Conservation (phyloP, 2,329 filamentous ascomycete species). For the Byssochlamys sp. region DNA sequence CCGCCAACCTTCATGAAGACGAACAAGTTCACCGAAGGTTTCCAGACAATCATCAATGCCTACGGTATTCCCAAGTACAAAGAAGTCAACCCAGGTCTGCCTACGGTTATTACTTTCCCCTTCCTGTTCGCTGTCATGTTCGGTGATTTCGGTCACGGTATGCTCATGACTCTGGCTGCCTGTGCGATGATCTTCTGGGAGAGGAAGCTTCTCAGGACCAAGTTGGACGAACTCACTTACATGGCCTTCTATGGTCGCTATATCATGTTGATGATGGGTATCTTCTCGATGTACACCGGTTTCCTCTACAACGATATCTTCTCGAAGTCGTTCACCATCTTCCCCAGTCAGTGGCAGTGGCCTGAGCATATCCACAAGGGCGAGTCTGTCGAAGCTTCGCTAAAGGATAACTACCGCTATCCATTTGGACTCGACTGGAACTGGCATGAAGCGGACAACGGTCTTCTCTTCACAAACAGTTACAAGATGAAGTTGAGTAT, state of each 20-base stretch:
- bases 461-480: slow-evolving; percentile 90
- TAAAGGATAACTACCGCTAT: slow-evolving; percentile 72
- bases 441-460: slow-evolving; percentile 94
- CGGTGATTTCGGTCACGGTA: slow-evolving; percentile 87
- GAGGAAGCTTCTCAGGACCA: slow-evolving; percentile 68
- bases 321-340: slow-evolving; percentile 82
- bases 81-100: slow-evolving; percentile 91
- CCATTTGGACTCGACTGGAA: slow-evolving; percentile 92
- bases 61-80: slow-evolving; percentile 96
- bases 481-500: slow-evolving; percentile 99
- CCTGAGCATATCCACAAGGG: slow-evolving; percentile 59
- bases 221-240: slow-evolving; percentile 90
- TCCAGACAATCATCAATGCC: slow-evolving; percentile 97
- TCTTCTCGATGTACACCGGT: slow-evolving; percentile 94
- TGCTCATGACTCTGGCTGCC: slow-evolving; percentile 76
- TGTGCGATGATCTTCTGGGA: slow-evolving; percentile 95
- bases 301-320: slow-evolving; percentile 97
- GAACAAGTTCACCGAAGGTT: slow-evolving; percentile 95
- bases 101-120: slow-evolving; percentile 95
- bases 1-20: slow-evolving; percentile 95
- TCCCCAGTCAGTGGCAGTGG: slow-evolving; percentile 83
- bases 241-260: slow-evolving; percentile 99
- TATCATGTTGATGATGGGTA: slow-evolving; percentile 95
- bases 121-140: slow-evolving; percentile 99
- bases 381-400: slow-evolving; percentile 54